Conservation (phyloP, 2,329 filamentous ascomycete genomes). For the Aspergillus quadrilineatus region DNA sequence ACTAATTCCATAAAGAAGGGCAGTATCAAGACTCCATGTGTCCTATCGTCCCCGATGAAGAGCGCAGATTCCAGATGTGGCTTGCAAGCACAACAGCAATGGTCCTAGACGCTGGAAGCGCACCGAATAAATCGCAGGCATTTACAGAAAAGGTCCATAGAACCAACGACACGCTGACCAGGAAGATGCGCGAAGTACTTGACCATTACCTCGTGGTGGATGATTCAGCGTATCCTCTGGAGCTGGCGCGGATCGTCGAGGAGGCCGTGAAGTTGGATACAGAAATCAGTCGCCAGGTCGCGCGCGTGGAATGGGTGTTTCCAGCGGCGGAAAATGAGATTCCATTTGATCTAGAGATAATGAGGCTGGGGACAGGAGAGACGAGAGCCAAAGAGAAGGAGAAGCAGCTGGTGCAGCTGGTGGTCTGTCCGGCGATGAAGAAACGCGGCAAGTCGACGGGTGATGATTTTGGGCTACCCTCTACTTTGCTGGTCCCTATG, state of each 20-base stretch:
- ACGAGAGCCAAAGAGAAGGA: not conserved
- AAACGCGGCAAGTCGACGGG: conserved; percentile 8
- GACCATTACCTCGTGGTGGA: not conserved
- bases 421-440: not conserved
- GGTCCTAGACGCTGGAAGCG: not conserved
- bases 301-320: conserved; percentile 3
- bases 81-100: not conserved
- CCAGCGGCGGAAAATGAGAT: not conserved
- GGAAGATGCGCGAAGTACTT: not conserved
- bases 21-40: not conserved
- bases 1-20: not conserved
- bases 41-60: not conserved
- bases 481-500: not conserved
- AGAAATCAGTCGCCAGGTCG: conserved; percentile 1
- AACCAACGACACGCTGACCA: not conserved
- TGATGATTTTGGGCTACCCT: not conserved
- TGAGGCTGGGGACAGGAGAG: not conserved
- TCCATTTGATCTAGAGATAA: not conserved
- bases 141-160: not conserved
- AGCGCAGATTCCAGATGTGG: conserved; percentile 4
- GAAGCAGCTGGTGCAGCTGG: not conserved
- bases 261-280: not conserved
- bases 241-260: not conserved
- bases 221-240: not conserved
- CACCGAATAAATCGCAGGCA: not conserved